Conservation (phyloP, 495 filamentous ascomycete species). For the Penicillium arizonense region DNA sequence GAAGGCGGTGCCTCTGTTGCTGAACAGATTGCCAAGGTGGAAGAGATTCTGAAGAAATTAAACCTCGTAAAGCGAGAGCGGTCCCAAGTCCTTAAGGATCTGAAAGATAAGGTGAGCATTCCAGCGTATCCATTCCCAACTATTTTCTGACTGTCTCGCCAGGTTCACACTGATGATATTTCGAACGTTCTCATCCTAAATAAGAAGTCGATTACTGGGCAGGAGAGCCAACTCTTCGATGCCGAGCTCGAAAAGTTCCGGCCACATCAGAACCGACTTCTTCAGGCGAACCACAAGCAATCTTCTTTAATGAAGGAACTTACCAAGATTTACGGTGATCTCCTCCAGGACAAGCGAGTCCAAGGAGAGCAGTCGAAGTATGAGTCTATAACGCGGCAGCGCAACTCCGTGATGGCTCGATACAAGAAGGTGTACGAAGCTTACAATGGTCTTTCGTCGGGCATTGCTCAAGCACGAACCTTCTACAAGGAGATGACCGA, state of each 20-base stretch:
- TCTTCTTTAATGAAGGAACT: constrained; percentile 91
- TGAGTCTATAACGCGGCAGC: constrained; percentile 79
- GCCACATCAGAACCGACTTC: constrained; percentile 84
- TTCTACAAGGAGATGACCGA: constrained; percentile 97
- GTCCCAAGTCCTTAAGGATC: constrained; percentile 86
- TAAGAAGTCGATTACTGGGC: constrained; percentile 83
- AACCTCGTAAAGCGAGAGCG: constrained; percentile 90
- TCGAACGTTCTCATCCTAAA: constrained; percentile 96
- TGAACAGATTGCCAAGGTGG: constrained; percentile 85
- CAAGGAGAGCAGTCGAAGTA: constrained; percentile 93
- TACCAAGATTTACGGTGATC: constrained; percentile 79
- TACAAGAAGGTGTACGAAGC: constrained; percentile 93
- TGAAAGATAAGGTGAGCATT: constrained; percentile 85
- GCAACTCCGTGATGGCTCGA: constrained; percentile 74
- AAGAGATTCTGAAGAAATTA: constrained; percentile 87
- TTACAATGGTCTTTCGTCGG: constrained; percentile 86
- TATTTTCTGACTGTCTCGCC: constrained; percentile 3
- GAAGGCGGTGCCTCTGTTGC: constrained; percentile 75
- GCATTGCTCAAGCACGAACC: constrained; percentile 77
- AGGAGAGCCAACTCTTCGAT: constrained; percentile 88
- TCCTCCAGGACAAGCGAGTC: constrained; percentile 93
- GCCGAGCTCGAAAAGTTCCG: constrained; percentile 94
- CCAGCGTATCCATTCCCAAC: neutral
- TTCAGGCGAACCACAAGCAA: constrained; percentile 94
- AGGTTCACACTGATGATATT: constrained; percentile 96